Percentiles rank a stretch among this genome's conserved stretches.
Conservation (phyloP, 2,329 filamentous ascomycete genomes). For the Cercospora sesami region DNA sequence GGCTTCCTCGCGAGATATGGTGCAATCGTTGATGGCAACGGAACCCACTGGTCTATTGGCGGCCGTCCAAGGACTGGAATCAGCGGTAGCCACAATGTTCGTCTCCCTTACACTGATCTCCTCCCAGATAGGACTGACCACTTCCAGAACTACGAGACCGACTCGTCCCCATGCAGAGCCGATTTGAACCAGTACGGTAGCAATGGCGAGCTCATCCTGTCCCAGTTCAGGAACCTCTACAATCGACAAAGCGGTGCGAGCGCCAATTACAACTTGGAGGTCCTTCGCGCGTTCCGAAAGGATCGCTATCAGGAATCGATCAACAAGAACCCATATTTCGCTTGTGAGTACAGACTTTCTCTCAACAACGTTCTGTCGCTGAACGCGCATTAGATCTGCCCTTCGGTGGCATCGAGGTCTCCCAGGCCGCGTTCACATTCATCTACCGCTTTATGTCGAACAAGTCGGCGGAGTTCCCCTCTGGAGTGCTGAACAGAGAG, state of each 20-base stretch:
- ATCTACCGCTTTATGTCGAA: conserved; percentile 45
- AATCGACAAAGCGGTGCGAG: conserved; percentile 25
- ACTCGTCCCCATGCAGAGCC: conserved; percentile 37
- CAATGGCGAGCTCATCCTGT: conserved; percentile 24
- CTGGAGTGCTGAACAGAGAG: conserved; percentile 41
- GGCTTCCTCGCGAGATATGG: conserved; percentile 26
- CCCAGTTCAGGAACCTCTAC: conserved; percentile 32
- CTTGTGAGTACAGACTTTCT: conserved; percentile 18
- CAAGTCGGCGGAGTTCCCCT: conserved; percentile 42
- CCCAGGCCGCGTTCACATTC: conserved; percentile 37
- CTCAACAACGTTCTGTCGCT: neutral
- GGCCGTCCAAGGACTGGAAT: conserved; percentile 26
- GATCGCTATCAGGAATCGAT: conserved; percentile 35
- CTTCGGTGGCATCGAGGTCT: conserved; percentile 35
- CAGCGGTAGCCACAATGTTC: conserved; percentile 36
- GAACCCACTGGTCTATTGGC: conserved; percentile 24
- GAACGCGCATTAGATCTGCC: conserved; percentile 20
- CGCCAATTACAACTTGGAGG: conserved; percentile 37
- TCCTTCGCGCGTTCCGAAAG: conserved; percentile 33
- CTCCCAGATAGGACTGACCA: neutral
- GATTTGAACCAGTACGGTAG: conserved; percentile 37
- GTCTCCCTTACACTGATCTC: neutral
- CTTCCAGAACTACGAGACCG: conserved; percentile 37
- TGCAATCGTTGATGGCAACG: conserved; percentile 29
- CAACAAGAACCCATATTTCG: conserved; percentile 38